Evolutionary conservation across 2,329 filamentous ascomycete genomes (phyloP).

Genomic region (Herpotrichia juniperi): DNA sequence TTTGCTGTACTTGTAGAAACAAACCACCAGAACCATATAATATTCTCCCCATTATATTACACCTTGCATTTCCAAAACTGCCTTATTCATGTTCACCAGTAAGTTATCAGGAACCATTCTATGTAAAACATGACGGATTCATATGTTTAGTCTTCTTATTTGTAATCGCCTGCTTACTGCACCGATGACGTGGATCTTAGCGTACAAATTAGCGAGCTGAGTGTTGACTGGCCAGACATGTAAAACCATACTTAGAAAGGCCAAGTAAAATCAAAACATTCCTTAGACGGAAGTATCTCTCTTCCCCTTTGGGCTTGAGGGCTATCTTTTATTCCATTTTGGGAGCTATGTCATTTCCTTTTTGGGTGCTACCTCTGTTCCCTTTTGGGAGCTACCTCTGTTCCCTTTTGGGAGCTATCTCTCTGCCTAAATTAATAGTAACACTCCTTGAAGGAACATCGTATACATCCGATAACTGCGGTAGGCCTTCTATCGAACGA

Average conservation of each 20-base stretch:
- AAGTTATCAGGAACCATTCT: no score
- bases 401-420: background rate
- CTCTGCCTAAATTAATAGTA: background rate
- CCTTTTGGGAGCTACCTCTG: background rate
- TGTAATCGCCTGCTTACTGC: slow-evolving; percentile 1
- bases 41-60: no score
- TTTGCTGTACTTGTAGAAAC: background rate
- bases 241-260: background rate
- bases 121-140: background rate
- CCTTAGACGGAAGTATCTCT: slow-evolving; percentile 1
- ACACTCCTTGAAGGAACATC: background rate
- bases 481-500: background rate
- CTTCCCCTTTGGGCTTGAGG: background rate
- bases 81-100: no score
- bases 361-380: background rate
- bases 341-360: background rate
- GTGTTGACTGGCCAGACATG: background rate
- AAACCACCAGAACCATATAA: background rate
- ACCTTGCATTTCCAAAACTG: no score
- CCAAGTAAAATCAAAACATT: background rate
- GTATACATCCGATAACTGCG: background rate
- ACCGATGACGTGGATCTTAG: background rate
- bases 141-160: background rate
- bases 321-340: background rate
- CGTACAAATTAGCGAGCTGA: background rate